These are phyloP conservation scores for Nasturtium officinale DNA, from an alignment of 345 rosid species.

Conservation along the genomic window DNA sequence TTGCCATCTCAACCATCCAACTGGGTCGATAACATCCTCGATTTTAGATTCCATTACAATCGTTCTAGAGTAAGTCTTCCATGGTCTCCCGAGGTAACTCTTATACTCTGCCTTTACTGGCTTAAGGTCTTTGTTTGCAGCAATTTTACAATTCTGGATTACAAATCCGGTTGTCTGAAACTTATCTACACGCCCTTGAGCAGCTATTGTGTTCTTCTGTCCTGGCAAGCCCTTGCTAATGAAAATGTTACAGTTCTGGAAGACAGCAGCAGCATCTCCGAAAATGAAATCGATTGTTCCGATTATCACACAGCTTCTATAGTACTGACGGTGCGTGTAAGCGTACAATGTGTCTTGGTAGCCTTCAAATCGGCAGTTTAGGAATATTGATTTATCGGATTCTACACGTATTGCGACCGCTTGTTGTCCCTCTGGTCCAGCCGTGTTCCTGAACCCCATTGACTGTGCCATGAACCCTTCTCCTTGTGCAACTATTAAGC, in stretches of 20 bases:
- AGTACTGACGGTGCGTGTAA: conserved; percentile 82
- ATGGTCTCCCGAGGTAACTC: conserved; percentile 82
- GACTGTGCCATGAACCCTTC: conserved; percentile 67
- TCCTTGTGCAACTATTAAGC: conserved; percentile 54
- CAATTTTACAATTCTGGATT: conserved; percentile 61
- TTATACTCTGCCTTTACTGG: conserved; percentile 44
- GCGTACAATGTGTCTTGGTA: conserved; percentile 74
- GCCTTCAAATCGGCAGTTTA: conserved; percentile 82
- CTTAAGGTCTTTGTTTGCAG: conserved; percentile 48
- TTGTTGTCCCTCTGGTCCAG: conserved; percentile 70
- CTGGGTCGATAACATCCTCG: conserved; percentile 64
- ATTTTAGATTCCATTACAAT: conserved; percentile 71
- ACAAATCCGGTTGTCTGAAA: conserved; percentile 70
- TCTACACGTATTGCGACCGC: conserved; percentile 75
- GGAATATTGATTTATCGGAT: conserved; percentile 61
- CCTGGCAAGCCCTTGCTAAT: conserved; percentile 57
- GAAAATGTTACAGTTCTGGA: conserved; percentile 67
- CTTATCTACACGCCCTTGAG: conserved; percentile 61
- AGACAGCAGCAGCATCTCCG: conserved; percentile 72
- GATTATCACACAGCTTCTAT: conserved; percentile 57
- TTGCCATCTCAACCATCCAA: conserved; percentile 67
- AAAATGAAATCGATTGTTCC: conserved; percentile 87
- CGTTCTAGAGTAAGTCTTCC: conserved; percentile 71
- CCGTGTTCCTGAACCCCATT: conserved; percentile 84
- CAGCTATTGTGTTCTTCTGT: conserved; percentile 60